Evolutionary conservation across 2,329 filamentous ascomycete species (phyloP).

Genomic region (Ascosphaera pollenicola): DNA sequence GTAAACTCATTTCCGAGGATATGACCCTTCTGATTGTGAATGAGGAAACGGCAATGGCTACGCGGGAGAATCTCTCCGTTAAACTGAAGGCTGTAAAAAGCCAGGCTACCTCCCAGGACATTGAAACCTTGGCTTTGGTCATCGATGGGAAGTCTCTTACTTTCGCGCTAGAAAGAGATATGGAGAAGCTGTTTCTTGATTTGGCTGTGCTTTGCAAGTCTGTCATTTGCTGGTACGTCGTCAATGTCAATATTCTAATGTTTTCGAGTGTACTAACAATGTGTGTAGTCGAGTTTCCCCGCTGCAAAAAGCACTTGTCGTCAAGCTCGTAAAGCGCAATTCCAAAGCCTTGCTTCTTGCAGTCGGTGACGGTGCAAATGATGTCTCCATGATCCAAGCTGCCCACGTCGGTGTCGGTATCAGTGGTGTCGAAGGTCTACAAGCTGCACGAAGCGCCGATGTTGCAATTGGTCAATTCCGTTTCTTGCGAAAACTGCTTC

Average conservation of each 20-base stretch:
- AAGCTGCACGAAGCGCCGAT: conserved; percentile 87
- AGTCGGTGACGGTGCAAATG: conserved; percentile 93
- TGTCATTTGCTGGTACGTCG: conserved; percentile 61
- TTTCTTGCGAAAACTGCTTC: conserved; percentile 74
- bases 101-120: conserved; percentile 53
- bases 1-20: conserved; percentile 92
- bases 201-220: conserved; percentile 92
- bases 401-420: conserved; percentile 97
- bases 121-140: conserved; percentile 71
- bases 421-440: conserved; percentile 87
- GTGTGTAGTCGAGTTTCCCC: conserved; percentile 65
- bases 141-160: conserved; percentile 95
- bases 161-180: conserved; percentile 74
- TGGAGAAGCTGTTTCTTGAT: conserved; percentile 84
- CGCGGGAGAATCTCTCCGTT: conserved; percentile 74
- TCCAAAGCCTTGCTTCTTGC: conserved; percentile 79
- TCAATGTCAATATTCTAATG: conserved; percentile 4
- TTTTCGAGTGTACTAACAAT: neutral
- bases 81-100: conserved; percentile 78
- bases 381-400: conserved; percentile 99
- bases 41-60: conserved; percentile 59
- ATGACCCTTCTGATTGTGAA: conserved; percentile 97
- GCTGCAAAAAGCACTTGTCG: conserved; percentile 87
- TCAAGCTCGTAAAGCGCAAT: conserved; percentile 93
- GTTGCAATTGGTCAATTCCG: conserved; percentile 92